These are phyloP conservation scores for Blepharisma stoltei DNA, from an alignment of 73 alveolate species.

Conservation along the genomic window DNA sequence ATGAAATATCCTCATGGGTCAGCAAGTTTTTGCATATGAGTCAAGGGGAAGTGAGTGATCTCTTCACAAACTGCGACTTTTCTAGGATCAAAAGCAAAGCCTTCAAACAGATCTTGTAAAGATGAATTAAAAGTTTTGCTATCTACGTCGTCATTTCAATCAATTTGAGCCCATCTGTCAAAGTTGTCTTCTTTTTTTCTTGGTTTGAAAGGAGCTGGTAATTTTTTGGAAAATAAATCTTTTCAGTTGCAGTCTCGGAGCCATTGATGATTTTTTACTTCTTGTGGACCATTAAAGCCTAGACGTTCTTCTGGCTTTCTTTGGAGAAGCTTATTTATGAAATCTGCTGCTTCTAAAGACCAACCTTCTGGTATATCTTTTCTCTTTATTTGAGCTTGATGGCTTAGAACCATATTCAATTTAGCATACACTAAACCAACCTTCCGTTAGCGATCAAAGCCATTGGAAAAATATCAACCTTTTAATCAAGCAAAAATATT, in stretches of 20 bases:
- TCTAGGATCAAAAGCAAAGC: too few species aligned
- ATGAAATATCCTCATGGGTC: too few species aligned
- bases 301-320: slow-evolving; percentile 81
- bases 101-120: too few species aligned
- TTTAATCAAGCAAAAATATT: too few species aligned
- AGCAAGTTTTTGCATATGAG: too few species aligned
- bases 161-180: neutral
- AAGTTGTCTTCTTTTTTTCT: slow-evolving; percentile 37
- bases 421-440: too few species aligned
- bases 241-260: slow-evolving; percentile 80
- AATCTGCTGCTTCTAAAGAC: slow-evolving; percentile 85
- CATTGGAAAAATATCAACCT: too few species aligned
- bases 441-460: too few species aligned
- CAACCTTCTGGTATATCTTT: slow-evolving; percentile 74
- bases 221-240: slow-evolving; percentile 35
- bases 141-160: too few species aligned
- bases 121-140: too few species aligned
- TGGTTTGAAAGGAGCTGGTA: slow-evolving; percentile 33
- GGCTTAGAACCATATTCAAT: slow-evolving; percentile 48
- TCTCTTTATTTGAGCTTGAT: slow-evolving; percentile 65
- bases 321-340: slow-evolving; percentile 72
- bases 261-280: slow-evolving; percentile 86
- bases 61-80: too few species aligned
- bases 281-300: slow-evolving; percentile 87
- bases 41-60: too few species aligned